Evolutionary conservation across 441 rosid genomes (phyloP).

Genomic region (Erysimum cheiri): DNA sequence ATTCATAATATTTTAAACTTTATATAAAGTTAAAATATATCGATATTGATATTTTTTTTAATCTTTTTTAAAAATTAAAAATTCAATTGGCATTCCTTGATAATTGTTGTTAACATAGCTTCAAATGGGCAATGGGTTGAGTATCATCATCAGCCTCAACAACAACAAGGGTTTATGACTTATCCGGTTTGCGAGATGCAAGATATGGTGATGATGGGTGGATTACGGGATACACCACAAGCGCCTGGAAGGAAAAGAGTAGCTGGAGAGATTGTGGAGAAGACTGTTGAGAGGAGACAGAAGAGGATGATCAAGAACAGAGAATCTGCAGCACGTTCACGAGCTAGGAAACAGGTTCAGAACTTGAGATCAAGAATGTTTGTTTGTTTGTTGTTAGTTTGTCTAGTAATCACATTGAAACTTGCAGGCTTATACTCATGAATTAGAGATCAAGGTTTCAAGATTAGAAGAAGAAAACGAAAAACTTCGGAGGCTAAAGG

Average conservation of each 20-base stretch:
- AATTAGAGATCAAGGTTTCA: slow-evolving; percentile 60
- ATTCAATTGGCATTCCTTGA: no score
- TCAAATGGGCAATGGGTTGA: slow-evolving; percentile 51
- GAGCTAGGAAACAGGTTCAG: slow-evolving; percentile 64
- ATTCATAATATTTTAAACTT: no score
- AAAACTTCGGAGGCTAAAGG: slow-evolving; percentile 56
- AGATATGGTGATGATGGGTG: slow-evolving; percentile 50
- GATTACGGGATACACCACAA: slow-evolving; percentile 53
- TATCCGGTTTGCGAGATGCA: slow-evolving; percentile 50
- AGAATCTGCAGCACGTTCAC: slow-evolving; percentile 69
- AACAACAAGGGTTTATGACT: slow-evolving; percentile 49
- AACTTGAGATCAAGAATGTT: not conserved
- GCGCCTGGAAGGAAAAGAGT: slow-evolving; percentile 53
- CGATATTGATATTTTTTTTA: no score
- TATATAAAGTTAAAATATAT: no score
- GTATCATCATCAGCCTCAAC: slow-evolving; percentile 45
- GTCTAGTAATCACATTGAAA: slow-evolving; percentile 5
- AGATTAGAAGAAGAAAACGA: slow-evolving; percentile 63
- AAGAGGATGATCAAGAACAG: slow-evolving; percentile 66
- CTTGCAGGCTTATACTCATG: slow-evolving; percentile 62
- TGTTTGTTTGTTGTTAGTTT: slow-evolving; percentile 12
- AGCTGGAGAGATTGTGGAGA: slow-evolving; percentile 51
- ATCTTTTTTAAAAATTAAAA: no score
- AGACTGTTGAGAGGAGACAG: slow-evolving; percentile 60
- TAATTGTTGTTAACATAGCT: slow-evolving; percentile 37